Conservation (phyloP, 208 protist species). For the Leishmania gerbilli region DNA sequence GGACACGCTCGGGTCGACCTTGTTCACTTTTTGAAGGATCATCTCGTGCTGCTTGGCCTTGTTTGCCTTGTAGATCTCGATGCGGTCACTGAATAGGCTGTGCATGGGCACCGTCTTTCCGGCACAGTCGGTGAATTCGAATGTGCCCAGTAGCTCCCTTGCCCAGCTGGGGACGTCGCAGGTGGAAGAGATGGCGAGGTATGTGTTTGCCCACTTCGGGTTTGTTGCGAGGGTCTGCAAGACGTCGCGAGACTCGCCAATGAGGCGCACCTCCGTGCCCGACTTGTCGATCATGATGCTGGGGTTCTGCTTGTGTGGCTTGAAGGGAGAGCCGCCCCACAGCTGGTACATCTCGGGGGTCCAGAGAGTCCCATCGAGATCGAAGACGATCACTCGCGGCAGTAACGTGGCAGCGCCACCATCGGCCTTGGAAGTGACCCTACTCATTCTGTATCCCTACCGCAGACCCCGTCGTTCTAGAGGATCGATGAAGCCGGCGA, state of each 20-base stretch:
- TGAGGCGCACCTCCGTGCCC: conserved; percentile 62
- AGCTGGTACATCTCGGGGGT: conserved; percentile 91
- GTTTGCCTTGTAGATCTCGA: conserved; percentile 78
- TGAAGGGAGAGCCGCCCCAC: conserved; percentile 81
- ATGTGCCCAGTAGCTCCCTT: conserved; percentile 68
- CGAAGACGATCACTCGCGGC: conserved; percentile 80
- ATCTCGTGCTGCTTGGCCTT: conserved; percentile 73
- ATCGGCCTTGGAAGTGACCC: not conserved
- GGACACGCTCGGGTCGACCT: conserved; percentile 40
- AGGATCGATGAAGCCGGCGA: not conserved
- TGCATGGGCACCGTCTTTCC: conserved; percentile 58
- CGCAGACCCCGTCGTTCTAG: not conserved
- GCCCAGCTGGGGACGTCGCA: conserved; percentile 90
- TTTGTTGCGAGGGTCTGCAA: conserved; percentile 57
- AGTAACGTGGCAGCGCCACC: not conserved
- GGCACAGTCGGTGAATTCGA: conserved; percentile 42
- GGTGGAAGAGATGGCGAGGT: conserved; percentile 81
- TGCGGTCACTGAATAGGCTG: conserved; percentile 67
- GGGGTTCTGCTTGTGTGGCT: conserved; percentile 33
- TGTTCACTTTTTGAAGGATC: conserved; percentile 51
- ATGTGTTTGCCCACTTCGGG: conserved; percentile 54
- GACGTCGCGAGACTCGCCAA: conserved; percentile 78
- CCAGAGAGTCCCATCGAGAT: conserved; percentile 92
- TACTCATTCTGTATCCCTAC: not conserved
- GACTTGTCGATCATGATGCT: conserved; percentile 60